These are phyloP conservation scores for Podila horticola DNA, from an alignment of 192 early-diverging fungal species.

Conservation along the genomic window DNA sequence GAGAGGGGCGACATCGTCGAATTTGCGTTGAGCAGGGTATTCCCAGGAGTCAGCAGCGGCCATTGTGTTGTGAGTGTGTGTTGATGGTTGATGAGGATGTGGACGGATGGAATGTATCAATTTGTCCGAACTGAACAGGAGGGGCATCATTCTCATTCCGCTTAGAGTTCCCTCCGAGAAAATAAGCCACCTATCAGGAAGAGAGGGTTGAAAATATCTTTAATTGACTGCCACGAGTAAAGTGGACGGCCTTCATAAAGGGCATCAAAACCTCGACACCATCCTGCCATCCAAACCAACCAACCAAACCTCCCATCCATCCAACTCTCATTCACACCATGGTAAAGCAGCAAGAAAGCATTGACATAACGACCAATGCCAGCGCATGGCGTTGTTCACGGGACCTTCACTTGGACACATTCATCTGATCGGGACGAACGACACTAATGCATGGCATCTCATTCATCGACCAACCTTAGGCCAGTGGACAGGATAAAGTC, in stretches of 20 bases:
- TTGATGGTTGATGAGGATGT: background rate
- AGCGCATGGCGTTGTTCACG: background rate
- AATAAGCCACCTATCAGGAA: no score
- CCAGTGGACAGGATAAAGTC: slow-evolving; percentile 74
- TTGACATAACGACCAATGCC: background rate
- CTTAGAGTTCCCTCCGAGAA: background rate
- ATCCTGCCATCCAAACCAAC: background rate
- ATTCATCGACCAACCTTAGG: slow-evolving; percentile 22
- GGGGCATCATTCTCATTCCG: background rate
- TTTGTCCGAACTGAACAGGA: background rate
- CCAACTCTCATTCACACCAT: slow-evolving; percentile 17
- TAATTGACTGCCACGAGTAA: no score
- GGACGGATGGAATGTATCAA: background rate
- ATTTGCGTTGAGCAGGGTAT: slow-evolving; percentile 52
- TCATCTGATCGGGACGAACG: no score
- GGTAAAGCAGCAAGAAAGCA: slow-evolving; percentile 9
- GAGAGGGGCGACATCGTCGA: slow-evolving; percentile 48
- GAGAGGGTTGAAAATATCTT: no score
- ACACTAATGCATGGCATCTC: background rate
- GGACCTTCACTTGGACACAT: background rate
- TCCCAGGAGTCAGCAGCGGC: slow-evolving; percentile 51
- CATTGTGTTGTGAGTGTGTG: slow-evolving; percentile 5
- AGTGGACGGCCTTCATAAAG: no score
- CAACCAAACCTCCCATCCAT: background rate
- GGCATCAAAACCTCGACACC: no score